Percentiles rank a stretch among this genome's conserved stretches.
Conservation (phyloP, 371 early-diverging fungal genomes). For the Nematocida displodere region DNA sequence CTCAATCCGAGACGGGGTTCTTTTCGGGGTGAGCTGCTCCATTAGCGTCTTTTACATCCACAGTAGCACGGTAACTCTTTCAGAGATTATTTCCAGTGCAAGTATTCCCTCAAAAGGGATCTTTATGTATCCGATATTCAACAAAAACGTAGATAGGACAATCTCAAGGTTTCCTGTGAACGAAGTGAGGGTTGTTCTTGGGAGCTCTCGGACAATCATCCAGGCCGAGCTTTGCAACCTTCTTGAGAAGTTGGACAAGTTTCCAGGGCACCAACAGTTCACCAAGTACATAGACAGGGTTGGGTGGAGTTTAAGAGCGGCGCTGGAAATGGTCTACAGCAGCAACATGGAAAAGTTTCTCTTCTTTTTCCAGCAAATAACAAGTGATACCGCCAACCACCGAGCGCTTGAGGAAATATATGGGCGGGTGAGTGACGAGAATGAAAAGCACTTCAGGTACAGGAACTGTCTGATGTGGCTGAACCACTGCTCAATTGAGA, state of each 20-base stretch:
- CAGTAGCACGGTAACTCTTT: background rate
- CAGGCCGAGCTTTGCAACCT: constrained; percentile 13
- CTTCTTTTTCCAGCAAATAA: background rate
- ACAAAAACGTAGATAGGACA: constrained; percentile 1
- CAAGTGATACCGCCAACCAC: background rate
- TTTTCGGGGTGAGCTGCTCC: background rate
- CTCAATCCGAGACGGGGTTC: constrained; percentile 7
- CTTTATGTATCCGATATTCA: constrained; percentile 31
- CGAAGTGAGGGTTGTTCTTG: constrained; percentile 11
- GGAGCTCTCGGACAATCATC: background rate
- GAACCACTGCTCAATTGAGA: background rate
- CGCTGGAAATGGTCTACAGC: constrained; percentile 3
- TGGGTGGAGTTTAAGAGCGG: background rate
- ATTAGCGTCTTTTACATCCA: background rate
- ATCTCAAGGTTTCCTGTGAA: constrained; percentile 1
- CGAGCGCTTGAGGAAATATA: background rate
- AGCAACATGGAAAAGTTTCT: background rate
- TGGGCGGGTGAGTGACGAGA: background rate
- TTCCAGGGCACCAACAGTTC: background rate
- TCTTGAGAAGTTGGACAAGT: background rate
- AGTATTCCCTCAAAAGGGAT: constrained; percentile 2
- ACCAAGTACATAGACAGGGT: background rate
- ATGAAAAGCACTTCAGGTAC: constrained; percentile 2
- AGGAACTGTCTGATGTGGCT: background rate
- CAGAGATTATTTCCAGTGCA: background rate